Evolutionary conservation across 1,284 basidiomycete genomes (phyloP), one percentile per base, ranked within the genome.

Genomic region (Leccinum pseudoinsigne): DNA sequence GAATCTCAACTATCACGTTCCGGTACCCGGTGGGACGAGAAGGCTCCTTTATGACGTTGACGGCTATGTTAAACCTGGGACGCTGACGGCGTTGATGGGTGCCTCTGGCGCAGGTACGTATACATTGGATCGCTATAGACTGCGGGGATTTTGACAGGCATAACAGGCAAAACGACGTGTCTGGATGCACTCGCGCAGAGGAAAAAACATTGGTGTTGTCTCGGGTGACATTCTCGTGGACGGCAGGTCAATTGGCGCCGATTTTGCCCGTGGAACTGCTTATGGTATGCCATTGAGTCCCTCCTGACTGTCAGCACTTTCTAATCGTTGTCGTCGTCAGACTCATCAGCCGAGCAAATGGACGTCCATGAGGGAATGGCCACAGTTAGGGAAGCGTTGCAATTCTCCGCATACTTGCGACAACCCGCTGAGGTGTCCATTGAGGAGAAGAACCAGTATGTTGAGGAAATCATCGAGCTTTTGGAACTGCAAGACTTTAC

Each of bases 371-470:
- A 94, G 76, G 89, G 75, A 64, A 94, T 91, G 11, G 86, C 93
- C 12, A 91, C 92, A 12, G 91, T 97, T 53, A 89, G 95, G 23
- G 95, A 97, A 74, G 94, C 95, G 2, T 83, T 97, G 71, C 85
- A 89, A 12, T 97, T 97, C 81, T 93, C 90, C 9, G 95, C 95
- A 0, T 86, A 94, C 72, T 83, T 97, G 26, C 87, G 95, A n/a
- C 95, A 97, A 72, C 92, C 94, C 2, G 82, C 83, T 2, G 78
- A 84, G 58, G 82, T 94, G 18, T 74, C 92, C 1, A 83, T 85
- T 67, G 83, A 82, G 61, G 95, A 97, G 73, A 97, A 96, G 80
- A 84, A 93, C 59, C 82, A 81, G 50, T 96, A 95, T 63, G 89
- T 90, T 36, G 89, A 91, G 68, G 87, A 90, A 67, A 86, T 90